A percentile compares a stretch with the other conserved stretches of the same genome.
Evolutionary conservation across 768 basidiomycete genomes (phyloP).

Genomic region (Cyclocybe cylindracea): DNA sequence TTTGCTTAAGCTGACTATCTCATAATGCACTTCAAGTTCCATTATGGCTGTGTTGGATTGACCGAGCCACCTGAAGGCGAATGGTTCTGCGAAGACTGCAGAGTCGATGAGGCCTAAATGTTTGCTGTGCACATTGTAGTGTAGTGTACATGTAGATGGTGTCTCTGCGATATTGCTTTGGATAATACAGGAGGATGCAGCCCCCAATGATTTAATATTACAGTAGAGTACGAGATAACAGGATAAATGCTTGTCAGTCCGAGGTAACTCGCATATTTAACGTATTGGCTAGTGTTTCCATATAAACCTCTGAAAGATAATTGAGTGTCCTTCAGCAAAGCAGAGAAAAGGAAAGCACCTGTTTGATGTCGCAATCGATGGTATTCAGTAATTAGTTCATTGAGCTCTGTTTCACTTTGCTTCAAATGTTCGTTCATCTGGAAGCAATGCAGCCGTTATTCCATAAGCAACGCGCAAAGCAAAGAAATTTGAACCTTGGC

Average conservation of each 20-base stretch:
- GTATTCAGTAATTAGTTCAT: constrained; percentile 80
- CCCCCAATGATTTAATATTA: background rate
- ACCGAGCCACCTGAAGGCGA: constrained; percentile 57
- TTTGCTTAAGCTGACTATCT: constrained; percentile 1
- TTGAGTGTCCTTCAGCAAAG: constrained; percentile 1
- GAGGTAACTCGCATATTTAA: constrained; percentile 55
- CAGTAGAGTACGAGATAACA: background rate
- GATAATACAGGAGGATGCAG: background rate
- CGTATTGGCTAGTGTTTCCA: constrained; percentile 85
- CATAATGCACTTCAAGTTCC: constrained; percentile 52
- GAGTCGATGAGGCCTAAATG: constrained; percentile 31
- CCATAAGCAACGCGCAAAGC: background rate
- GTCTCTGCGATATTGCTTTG: too few species aligned
- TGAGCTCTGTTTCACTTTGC: constrained; percentile 75
- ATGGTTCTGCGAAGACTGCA: constrained; percentile 78
- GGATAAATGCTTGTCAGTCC: constrained; percentile 13
- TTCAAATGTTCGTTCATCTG: constrained; percentile 80
- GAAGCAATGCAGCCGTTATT: background rate
- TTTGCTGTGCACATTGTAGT: constrained; percentile 2
- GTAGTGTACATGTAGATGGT: constrained; percentile 1
- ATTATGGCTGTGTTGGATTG: constrained; percentile 67
- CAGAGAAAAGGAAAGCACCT: constrained; percentile 41
- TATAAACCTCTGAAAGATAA: constrained; percentile 64
- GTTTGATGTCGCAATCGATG: constrained; percentile 79
- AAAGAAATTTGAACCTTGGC: constrained; percentile 47